phyloP scores from a whole-genome alignment of 805 yeast genomes.

The Ogataea henricii region DNA sequence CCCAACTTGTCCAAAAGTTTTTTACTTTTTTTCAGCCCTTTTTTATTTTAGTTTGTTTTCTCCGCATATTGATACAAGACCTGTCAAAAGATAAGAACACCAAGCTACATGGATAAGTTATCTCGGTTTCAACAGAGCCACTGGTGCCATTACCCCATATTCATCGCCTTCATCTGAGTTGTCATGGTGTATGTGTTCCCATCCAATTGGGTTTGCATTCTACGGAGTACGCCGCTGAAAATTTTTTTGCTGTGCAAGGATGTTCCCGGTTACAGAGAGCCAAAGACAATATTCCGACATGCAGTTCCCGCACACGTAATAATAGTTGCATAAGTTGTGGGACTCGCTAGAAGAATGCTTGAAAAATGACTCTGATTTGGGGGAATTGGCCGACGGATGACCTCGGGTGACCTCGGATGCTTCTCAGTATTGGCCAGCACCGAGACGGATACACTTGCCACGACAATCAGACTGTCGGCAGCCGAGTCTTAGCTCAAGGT shows the following conservation, averaged over 20 bases:
- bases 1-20: conserved; percentile 69
- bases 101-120: background rate
- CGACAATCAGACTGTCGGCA: too few species aligned
- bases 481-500: too few species aligned
- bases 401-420: too few species aligned
- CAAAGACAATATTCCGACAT: background rate
- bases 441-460: too few species aligned
- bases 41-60: conserved; percentile 1
- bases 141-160: background rate
- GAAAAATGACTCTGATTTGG: background rate
- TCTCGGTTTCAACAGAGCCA: background rate
- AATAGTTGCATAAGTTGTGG: conserved; percentile 7
- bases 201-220: background rate
- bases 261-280: background rate
- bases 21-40: conserved; percentile 14
- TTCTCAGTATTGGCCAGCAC: too few species aligned
- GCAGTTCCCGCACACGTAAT: conserved; percentile 14
- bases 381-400: background rate
- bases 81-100: background rate
- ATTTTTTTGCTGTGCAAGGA: conserved; percentile 5
- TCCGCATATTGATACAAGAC: background rate
- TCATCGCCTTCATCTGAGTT: background rate
- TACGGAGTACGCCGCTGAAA: background rate
- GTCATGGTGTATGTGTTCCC: background rate
- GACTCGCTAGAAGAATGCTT: background rate